phyloP scores from a whole-genome alignment of 495 filamentous ascomycete species.

The Penicillium parvum region DNA sequence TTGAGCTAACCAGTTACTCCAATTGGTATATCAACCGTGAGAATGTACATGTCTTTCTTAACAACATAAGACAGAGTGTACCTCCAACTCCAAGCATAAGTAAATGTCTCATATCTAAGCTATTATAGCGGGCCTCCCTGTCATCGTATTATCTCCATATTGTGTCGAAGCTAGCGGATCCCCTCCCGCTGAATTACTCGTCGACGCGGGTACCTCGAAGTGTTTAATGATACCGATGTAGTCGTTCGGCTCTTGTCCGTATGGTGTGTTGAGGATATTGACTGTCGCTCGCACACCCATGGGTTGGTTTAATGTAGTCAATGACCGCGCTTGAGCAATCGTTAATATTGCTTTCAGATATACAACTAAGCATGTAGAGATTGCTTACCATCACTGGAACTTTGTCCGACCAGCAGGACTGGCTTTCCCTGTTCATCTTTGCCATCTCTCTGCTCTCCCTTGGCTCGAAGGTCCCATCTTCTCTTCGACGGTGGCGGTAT shows the following conservation, averaged over 20 bases:
- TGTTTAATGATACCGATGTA: conserved; percentile 17
- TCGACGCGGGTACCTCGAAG: conserved; percentile 22
- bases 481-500: conserved; percentile 23
- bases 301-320: conserved; percentile 1
- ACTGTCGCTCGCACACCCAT: conserved; percentile 15
- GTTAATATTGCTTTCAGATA: neutral
- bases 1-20: neutral
- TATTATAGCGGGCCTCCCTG: conserved; percentile 2
- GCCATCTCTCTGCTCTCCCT: conserved; percentile 3
- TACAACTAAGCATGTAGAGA: neutral
- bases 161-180: neutral
- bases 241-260: conserved; percentile 4
- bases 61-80: no score
- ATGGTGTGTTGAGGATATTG: conserved; percentile 20
- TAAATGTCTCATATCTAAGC: conserved; percentile 2
- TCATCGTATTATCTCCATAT: conserved; percentile 3
- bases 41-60: no score
- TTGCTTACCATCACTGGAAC: conserved; percentile 11
- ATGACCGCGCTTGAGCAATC: neutral
- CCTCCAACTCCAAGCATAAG: no score
- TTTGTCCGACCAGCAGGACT: conserved; percentile 5
- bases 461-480: conserved; percentile 24
- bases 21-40: no score
- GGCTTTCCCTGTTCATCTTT: conserved; percentile 17
- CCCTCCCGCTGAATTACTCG: neutral